Conservation (phyloP, 345 rosid species). For the Rhodamnia argentea region DNA sequence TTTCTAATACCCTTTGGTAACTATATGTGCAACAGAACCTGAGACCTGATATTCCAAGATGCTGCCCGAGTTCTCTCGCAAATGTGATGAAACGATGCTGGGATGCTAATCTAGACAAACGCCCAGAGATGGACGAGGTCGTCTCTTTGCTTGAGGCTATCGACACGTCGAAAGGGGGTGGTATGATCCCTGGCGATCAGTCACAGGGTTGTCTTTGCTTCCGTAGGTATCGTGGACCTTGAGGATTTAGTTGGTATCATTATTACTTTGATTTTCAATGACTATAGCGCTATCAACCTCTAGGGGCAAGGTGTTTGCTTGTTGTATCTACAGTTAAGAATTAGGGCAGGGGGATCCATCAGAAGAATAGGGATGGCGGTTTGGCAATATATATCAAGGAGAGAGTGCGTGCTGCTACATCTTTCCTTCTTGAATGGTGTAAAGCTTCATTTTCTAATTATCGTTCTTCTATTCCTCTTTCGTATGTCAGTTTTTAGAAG, state of each 20-base stretch:
- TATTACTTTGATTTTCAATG: neutral
- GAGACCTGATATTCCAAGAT: conserved; percentile 97
- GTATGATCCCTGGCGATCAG: conserved; percentile 93
- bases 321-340: neutral
- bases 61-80: conserved; percentile 83
- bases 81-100: conserved; percentile 95
- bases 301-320: neutral
- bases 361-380: neutral
- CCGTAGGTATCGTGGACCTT: conserved; percentile 79
- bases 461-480: conserved; percentile 1
- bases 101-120: conserved; percentile 90
- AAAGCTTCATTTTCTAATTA: conserved; percentile 7
- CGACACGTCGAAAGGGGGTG: conserved; percentile 86
- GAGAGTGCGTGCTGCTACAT: neutral
- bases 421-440: conserved; percentile 11
- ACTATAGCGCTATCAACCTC: neutral
- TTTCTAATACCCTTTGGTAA: neutral
- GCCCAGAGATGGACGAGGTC: conserved; percentile 98
- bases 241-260: conserved; percentile 1
- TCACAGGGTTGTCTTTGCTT: conserved; percentile 82
- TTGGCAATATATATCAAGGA: neutral
- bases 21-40: conserved; percentile 45
- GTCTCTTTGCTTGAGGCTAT: conserved; percentile 86
- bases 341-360: neutral
- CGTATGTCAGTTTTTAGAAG: neutral